These are phyloP conservation scores for Russula vinacea DNA, from an alignment of 768 basidiomycete species.

Conservation along the genomic window DNA sequence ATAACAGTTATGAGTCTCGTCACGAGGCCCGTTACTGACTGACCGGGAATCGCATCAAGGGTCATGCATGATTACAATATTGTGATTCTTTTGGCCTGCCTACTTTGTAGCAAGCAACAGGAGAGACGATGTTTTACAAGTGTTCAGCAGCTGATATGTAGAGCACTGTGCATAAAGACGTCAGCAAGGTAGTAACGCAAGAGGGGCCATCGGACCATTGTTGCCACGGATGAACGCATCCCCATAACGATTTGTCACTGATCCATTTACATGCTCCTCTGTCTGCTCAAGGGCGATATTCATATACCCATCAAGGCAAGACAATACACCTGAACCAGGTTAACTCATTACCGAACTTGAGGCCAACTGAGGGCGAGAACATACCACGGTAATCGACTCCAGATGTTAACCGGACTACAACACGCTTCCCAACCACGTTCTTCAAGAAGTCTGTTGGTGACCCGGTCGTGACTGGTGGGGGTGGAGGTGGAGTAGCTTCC, in stretches of 20 bases:
- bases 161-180: constrained; percentile 48
- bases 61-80: no score
- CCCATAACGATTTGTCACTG: constrained; percentile 83
- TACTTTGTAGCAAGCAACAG: neutral
- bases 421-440: constrained; percentile 91
- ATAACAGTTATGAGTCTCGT: neutral
- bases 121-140: constrained; percentile 8
- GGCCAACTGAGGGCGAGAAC: constrained; percentile 7
- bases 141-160: constrained; percentile 44
- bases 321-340: constrained; percentile 65
- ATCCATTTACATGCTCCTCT: constrained; percentile 89
- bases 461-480: constrained; percentile 53
- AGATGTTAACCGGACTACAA: constrained; percentile 72
- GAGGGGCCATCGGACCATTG: constrained; percentile 55
- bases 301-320: constrained; percentile 98
- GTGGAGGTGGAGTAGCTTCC: constrained; percentile 42
- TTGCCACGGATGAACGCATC: constrained; percentile 96
- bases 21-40: neutral
- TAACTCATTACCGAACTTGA: neutral
- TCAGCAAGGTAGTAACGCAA: neutral
- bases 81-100: no score
- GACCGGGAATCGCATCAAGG: neutral
- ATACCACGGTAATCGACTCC: constrained; percentile 26
- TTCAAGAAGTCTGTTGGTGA: constrained; percentile 93
- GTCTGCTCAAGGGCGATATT: constrained; percentile 99